Percentiles rank a stretch among this genome's conserved stretches.
These are phyloP conservation scores for Nemania serpens DNA, from an alignment of 2,329 filamentous ascomycete genomes.

Conservation along the genomic window DNA sequence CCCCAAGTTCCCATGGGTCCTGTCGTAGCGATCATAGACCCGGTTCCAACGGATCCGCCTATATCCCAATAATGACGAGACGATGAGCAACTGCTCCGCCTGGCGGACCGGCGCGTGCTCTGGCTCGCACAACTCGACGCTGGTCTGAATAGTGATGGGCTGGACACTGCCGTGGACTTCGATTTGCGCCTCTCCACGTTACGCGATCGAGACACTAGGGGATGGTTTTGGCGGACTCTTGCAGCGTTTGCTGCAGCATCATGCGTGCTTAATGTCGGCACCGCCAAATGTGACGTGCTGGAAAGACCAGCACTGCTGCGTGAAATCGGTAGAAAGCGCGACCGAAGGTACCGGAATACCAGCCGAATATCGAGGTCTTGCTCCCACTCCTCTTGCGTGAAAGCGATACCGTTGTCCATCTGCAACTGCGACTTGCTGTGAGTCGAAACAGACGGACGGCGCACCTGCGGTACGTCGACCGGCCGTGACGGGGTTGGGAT, in stretches of 20 bases:
- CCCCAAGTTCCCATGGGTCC: constrained; percentile 79
- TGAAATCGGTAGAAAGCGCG: constrained; percentile 67
- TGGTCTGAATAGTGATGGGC: constrained; percentile 54
- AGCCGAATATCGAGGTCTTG: constrained; percentile 87
- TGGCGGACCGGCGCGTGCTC: constrained; percentile 75
- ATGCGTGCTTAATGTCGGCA: constrained; percentile 57
- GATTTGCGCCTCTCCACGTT: constrained; percentile 60
- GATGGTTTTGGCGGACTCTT: constrained; percentile 86
- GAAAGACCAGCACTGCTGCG: constrained; percentile 49
- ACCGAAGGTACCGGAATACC: constrained; percentile 85
- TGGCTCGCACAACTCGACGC: constrained; percentile 82
- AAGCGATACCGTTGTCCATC: constrained; percentile 40
- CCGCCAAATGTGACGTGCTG: constrained; percentile 53
- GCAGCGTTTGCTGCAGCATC: constrained; percentile 78
- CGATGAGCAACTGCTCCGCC: constrained; percentile 67
- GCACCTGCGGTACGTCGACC: constrained; percentile 44
- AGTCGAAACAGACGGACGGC: constrained; percentile 20
- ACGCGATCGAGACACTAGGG: constrained; percentile 70
- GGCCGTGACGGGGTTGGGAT: constrained; percentile 46
- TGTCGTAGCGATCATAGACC: constrained; percentile 68
- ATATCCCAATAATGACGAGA: constrained; percentile 93
- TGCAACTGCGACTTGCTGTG: constrained; percentile 28
- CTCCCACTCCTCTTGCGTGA: constrained; percentile 87
- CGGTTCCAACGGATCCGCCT: constrained; percentile 77
- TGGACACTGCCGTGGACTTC: constrained; percentile 57